These are phyloP conservation scores for Linnemannia hyalina DNA, from an alignment of 192 early-diverging fungal genomes.

Conservation along the genomic window DNA sequence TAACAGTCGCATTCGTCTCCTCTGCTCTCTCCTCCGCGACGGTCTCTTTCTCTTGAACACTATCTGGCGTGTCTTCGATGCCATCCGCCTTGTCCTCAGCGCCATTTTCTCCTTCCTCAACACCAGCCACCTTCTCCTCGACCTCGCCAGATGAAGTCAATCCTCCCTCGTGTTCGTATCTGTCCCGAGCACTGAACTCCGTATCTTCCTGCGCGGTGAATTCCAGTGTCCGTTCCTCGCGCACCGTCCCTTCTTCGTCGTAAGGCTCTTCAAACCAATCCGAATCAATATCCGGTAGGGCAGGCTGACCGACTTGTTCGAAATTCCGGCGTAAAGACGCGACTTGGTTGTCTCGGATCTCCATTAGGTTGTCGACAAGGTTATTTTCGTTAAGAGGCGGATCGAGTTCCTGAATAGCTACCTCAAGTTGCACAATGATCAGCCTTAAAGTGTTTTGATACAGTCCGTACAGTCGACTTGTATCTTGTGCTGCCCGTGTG, in stretches of 20 bases:
- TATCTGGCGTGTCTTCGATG: background rate
- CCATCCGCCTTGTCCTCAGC: too few species aligned
- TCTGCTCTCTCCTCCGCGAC: background rate
- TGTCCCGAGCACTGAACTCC: background rate
- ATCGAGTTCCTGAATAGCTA: background rate
- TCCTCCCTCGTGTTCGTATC: background rate
- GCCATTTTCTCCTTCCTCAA: too few species aligned
- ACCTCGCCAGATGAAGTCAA: too few species aligned
- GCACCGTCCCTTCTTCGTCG: background rate
- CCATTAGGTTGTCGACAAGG: background rate
- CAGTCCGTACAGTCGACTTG: conserved; percentile 21
- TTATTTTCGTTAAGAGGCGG: background rate
- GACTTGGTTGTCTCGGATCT: background rate
- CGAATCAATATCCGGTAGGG: background rate
- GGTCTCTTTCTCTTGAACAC: background rate
- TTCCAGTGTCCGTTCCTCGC: background rate
- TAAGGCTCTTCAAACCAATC: background rate
- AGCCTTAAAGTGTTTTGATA: conserved; percentile 22
- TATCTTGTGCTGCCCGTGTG: conserved; percentile 8
- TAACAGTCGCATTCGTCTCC: too few species aligned
- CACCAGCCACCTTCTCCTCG: too few species aligned
- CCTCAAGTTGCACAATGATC: background rate
- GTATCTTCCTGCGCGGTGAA: background rate
- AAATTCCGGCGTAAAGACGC: background rate
- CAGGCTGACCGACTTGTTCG: background rate